These are phyloP conservation scores for Ogataea ganodermae DNA, from an alignment of 805 yeast species.

Conservation along the genomic window DNA sequence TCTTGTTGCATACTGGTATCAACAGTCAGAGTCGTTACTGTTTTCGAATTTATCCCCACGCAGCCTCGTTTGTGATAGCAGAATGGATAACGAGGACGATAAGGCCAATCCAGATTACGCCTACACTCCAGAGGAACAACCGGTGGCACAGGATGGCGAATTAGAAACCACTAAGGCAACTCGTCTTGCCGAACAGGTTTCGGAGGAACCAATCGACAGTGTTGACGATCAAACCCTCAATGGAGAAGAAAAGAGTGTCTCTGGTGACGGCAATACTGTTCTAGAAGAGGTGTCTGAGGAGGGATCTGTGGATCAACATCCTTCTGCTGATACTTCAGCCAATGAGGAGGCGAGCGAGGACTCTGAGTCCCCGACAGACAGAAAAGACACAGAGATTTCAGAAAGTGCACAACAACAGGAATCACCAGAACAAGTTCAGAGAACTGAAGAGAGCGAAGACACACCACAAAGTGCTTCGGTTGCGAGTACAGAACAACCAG, in stretches of 20 bases:
- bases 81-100: constrained; percentile 14
- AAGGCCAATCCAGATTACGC: constrained; percentile 9
- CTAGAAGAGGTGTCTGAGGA: no score
- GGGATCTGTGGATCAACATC: no score
- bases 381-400: no score
- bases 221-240: background rate
- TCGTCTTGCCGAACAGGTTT: background rate
- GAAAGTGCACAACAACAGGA: no score
- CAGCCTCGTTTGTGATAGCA: background rate
- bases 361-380: no score
- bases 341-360: no score
- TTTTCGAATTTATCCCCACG: background rate
- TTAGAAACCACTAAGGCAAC: constrained; percentile 3
- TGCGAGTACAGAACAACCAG: constrained; percentile 4
- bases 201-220: background rate
- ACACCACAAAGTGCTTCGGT: background rate
- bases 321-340: no score
- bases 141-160: constrained; percentile 5
- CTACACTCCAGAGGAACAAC: constrained; percentile 9
- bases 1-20: background rate
- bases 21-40: background rate
- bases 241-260: background rate
- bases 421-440: background rate
- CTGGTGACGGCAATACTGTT: background rate
- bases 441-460: background rate